These are phyloP conservation scores for Tribonema minus DNA, from an alignment of 108 stramenopile species.

Conservation along the genomic window DNA sequence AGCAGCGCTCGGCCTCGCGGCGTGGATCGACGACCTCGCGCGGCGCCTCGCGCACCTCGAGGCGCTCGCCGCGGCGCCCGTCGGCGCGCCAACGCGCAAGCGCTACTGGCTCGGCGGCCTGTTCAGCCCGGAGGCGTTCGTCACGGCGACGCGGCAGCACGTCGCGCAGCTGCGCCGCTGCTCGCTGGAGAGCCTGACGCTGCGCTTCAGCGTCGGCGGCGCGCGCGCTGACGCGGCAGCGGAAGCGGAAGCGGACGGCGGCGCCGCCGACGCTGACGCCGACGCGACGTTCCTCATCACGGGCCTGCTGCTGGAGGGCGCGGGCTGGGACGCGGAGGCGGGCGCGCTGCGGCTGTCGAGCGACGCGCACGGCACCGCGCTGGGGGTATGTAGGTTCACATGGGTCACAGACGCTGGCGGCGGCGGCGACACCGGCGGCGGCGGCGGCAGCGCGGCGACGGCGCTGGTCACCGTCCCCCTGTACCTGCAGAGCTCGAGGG, in stretches of 20 bases:
- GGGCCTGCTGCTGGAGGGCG: slow-evolving; percentile 29
- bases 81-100: too few species aligned
- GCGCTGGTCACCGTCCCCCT: slow-evolving; percentile 17
- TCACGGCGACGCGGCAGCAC: slow-evolving; percentile 48
- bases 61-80: background rate
- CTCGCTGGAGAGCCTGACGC: slow-evolving; percentile 35
- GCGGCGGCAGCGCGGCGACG: too few species aligned
- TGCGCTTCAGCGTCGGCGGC: background rate
- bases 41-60: slow-evolving; percentile 28
- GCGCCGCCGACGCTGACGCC: background rate
- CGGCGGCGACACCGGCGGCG: too few species aligned
- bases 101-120: slow-evolving; percentile 54
- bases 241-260: background rate
- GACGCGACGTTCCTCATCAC: slow-evolving; percentile 9
- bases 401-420: background rate
- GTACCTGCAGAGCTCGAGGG: slow-evolving; percentile 7
- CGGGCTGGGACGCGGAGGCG: slow-evolving; percentile 17
- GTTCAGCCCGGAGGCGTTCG: slow-evolving; percentile 52
- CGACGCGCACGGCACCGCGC: slow-evolving; percentile 17
- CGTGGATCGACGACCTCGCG: slow-evolving; percentile 45
- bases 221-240: background rate
- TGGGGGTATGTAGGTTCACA: slow-evolving; percentile 9
- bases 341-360: slow-evolving; percentile 2
- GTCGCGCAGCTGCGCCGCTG: slow-evolving; percentile 22
- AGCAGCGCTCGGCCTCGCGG: slow-evolving; percentile 32